Conservation (phyloP, 192 early-diverging fungal species). For the Obelidium mucronatum region DNA sequence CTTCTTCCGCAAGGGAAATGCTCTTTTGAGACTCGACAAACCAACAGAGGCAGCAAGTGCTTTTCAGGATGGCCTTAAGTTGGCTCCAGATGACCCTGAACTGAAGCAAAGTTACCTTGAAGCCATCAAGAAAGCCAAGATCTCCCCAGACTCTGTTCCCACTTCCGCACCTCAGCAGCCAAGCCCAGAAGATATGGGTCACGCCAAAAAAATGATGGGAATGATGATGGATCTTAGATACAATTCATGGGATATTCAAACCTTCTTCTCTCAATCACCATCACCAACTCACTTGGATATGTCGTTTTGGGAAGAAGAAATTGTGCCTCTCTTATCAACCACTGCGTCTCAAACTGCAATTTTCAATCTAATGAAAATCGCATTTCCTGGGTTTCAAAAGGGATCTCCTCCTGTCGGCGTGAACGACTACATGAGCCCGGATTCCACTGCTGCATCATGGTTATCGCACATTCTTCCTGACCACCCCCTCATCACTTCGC, state of each 20-base stretch:
- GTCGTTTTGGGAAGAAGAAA: conserved; percentile 9
- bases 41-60: conserved; percentile 24
- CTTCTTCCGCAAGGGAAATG: conserved; percentile 40
- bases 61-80: conserved; percentile 31
- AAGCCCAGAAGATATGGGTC: background rate
- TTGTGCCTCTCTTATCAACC: conserved; percentile 15
- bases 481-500: conserved; percentile 21
- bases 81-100: conserved; percentile 38
- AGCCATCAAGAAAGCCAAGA: conserved; percentile 23
- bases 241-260: conserved; percentile 39
- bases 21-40: background rate
- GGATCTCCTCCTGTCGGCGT: background rate
- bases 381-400: conserved; percentile 14
- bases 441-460: background rate
- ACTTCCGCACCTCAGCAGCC: background rate
- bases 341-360: background rate
- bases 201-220: conserved; percentile 42
- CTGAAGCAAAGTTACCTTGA: conserved; percentile 39
- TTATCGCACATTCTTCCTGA: conserved; percentile 24
- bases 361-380: conserved; percentile 2
- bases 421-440: background rate
- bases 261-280: conserved; percentile 10
- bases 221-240: conserved; percentile 47
- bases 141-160: background rate
- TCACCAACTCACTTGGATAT: conserved; percentile 4